phyloP scores from a whole-genome alignment of 768 basidiomycete species.

The Naganishia kalamii region DNA sequence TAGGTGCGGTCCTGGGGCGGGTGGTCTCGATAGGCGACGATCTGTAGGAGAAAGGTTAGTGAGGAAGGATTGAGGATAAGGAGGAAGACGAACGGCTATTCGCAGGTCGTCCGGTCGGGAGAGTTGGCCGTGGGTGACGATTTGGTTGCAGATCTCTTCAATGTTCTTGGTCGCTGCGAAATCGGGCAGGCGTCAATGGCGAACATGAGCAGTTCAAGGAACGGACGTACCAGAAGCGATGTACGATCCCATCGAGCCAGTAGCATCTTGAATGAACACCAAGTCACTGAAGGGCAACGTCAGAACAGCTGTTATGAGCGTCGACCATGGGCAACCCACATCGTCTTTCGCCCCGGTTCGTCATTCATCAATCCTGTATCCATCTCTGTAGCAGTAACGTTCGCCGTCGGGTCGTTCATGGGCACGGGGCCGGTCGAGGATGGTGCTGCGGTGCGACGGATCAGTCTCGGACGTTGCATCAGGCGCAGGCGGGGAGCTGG shows the following conservation, averaged over 20 bases:
- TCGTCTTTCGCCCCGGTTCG: conserved; percentile 24
- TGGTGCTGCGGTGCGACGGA: neutral
- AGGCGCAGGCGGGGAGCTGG: too few relatives aligned
- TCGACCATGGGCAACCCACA: conserved; percentile 3
- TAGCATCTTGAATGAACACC: conserved; percentile 92
- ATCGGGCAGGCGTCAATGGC: neutral
- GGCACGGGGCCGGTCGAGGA: conserved; percentile 5
- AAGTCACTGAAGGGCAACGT: conserved; percentile 53
- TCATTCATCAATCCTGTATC: conserved; percentile 1
- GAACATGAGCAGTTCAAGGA: neutral
- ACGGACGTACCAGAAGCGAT: conserved; percentile 32
- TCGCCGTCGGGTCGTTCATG: conserved; percentile 6
- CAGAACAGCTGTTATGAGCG: neutral
- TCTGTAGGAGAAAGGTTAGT: conserved; percentile 43
- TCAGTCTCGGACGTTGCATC: neutral
- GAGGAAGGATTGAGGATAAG: neutral
- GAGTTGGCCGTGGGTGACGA: conserved; percentile 89
- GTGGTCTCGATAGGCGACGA: conserved; percentile 92
- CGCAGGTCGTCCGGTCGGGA: conserved; percentile 77
- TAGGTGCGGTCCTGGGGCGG: conserved; percentile 96
- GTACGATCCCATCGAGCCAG: conserved; percentile 54
- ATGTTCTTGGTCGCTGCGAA: conserved; percentile 93
- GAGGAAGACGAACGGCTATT: conserved; percentile 53
- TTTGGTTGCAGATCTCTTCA: conserved; percentile 86
- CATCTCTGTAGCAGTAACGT: neutral